Base-by-base conservation (phyloP, 2,329 filamentous ascomycete genomes). In the Monosporascus sp. region DNA sequence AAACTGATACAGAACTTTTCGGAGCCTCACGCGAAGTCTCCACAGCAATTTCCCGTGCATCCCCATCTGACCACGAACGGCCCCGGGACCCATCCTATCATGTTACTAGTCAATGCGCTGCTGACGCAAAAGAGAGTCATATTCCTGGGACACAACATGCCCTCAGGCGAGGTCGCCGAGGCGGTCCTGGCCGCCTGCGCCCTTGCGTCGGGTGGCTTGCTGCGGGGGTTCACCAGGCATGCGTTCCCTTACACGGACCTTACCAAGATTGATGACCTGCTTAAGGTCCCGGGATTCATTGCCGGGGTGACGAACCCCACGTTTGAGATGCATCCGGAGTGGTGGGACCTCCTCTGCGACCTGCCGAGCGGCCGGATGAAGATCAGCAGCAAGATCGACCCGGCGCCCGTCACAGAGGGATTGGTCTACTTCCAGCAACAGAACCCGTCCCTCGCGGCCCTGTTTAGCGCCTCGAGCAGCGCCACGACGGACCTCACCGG, bases 181-280 rank as follows among this genome's bases (percentile, higher is more conserved):
- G 93, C 94, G n/a, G 94, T 99, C 3, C 80, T 99, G 8, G 94
- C 91, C n/a, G 92, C 94, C 1, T 99, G 94, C 70, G 90, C 94
- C 11, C 79, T 99, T 47, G 93, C 89, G 15, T 97, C 92, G 14
- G 94, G 94, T 20, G 93, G 94, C 6, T 77, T 96, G n/a, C 76
- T 99, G 37, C 82, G 92, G 53, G 94, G 94, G 27, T 99, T 99
- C 71, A 96, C 93, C 8, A 83, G 94, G 18, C 90, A 97, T 72
- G 94, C 94, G 1, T 99, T 99, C 67, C 94, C 94, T 2, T 99
- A 99, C 67, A 99, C 94, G 1, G 94, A 99, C 73, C 79, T 99
- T 44, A 97, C 91, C 59, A 99, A 99, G 73, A 92, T 99, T 55
- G 94, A 99, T 61, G 94, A 97, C 67, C 80, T 99, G 11, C 80